Conservation (phyloP, 2,329 filamentous ascomycete species). For the Pseudocercospora ulei region DNA sequence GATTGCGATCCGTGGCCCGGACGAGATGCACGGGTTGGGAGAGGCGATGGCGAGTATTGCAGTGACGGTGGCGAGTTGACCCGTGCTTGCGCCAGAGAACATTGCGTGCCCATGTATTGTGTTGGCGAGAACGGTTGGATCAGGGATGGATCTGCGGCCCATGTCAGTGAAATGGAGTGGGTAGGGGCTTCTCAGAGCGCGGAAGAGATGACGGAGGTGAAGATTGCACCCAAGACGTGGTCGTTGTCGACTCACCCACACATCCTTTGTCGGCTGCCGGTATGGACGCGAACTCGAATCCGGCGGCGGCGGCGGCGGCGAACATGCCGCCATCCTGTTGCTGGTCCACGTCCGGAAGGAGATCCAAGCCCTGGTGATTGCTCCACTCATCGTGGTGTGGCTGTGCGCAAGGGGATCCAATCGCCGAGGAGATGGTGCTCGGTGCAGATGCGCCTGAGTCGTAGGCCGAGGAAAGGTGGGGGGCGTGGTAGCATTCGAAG, state of each 20-base stretch:
- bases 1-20: constrained; percentile 38
- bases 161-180: constrained; percentile 13
- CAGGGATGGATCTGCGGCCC: constrained; percentile 47
- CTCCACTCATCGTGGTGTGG: constrained; percentile 52
- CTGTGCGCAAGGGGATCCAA: constrained; percentile 49
- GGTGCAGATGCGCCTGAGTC: constrained; percentile 45
- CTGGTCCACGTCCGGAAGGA: constrained; percentile 54
- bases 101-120: constrained; percentile 38
- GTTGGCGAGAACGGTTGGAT: constrained; percentile 45
- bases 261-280: constrained; percentile 42
- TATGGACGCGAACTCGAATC: constrained; percentile 46
- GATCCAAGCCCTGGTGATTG: constrained; percentile 41
- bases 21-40: constrained; percentile 48
- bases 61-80: constrained; percentile 36
- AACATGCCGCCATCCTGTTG: constrained; percentile 48
- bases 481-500: constrained; percentile 39
- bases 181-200: too few relatives aligned
- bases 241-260: constrained; percentile 42
- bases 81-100: constrained; percentile 34
- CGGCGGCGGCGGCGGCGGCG: constrained; percentile 49
- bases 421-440: constrained; percentile 43
- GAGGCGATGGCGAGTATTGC: constrained; percentile 50
- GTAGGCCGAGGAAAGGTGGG: constrained; percentile 42
- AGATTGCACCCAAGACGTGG: constrained; percentile 35
- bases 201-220: constrained; percentile 18